Evolutionary conservation across 345 rosid species (phyloP).

Genomic region (Eucalyptus virginea): DNA sequence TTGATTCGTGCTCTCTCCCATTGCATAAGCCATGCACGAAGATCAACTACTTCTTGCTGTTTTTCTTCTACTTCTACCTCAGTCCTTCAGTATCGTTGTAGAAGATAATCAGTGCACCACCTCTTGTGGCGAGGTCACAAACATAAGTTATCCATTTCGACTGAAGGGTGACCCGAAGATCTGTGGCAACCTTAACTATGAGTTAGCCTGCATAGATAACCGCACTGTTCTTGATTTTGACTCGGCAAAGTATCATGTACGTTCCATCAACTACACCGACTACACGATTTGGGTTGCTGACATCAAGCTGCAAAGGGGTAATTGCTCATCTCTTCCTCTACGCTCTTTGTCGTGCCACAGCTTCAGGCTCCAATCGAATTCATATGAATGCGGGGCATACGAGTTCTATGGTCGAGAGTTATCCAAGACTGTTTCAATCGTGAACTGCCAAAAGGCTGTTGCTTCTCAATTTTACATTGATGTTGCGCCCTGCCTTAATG

Average conservation of each 20-base stretch:
- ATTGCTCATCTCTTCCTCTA: neutral
- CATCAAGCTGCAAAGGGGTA: neutral
- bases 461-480: neutral
- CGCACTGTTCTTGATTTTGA: rapidly evolving
- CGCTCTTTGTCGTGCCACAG: neutral
- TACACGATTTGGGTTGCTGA: neutral
- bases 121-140: neutral
- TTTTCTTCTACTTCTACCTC: neutral
- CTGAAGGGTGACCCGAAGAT: neutral
- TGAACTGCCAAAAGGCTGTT: neutral
- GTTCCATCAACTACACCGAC: neutral
- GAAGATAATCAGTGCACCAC: neutral
- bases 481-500: rapidly evolving
- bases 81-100: neutral
- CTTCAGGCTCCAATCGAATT: neutral
- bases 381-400: rapidly evolving
- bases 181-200: neutral
- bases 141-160: neutral
- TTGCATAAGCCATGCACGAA: neutral
- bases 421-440: neutral
- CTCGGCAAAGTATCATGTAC: neutral
- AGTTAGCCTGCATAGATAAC: neutral
- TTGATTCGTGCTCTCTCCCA: neutral
- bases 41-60: neutral
- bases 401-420: neutral